These are phyloP conservation scores for Trypanosoma conorhini DNA, from an alignment of 208 protist genomes.

Conservation along the genomic window DNA sequence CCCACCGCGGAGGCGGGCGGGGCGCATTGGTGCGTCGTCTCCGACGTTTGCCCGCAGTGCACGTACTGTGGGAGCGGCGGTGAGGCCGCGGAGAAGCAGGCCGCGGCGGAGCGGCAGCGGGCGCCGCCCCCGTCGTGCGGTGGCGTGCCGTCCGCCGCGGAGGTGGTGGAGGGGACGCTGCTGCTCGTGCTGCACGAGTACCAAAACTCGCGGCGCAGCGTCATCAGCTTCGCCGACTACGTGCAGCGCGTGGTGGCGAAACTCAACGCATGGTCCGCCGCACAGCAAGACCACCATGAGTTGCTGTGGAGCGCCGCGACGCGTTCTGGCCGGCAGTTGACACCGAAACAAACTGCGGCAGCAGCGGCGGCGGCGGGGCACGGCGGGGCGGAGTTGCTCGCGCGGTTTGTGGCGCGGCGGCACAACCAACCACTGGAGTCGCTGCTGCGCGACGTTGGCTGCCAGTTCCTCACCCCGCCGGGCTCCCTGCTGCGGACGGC, in stretches of 20 bases:
- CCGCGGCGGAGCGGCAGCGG: background rate
- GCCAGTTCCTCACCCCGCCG: slow-evolving; percentile 55
- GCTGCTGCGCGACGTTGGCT: slow-evolving; percentile 61
- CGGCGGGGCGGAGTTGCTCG: slow-evolving; percentile 21
- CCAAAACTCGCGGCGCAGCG: slow-evolving; percentile 41
- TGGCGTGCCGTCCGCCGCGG: background rate
- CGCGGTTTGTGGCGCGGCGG: slow-evolving; percentile 27
- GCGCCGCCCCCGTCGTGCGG: background rate
- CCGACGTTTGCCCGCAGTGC: slow-evolving; percentile 28
- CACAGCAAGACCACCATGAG: background rate
- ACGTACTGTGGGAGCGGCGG: slow-evolving; percentile 27
- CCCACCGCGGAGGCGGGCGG: slow-evolving; percentile 15
- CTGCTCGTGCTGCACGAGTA: slow-evolving; percentile 71
- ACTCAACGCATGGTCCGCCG: slow-evolving; percentile 29
- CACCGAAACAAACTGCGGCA: background rate
- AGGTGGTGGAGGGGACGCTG: slow-evolving; percentile 43
- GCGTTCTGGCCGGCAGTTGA: background rate
- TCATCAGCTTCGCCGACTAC: slow-evolving; percentile 61
- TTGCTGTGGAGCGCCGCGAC: background rate
- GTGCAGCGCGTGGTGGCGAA: slow-evolving; percentile 67
- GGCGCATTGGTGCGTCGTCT: slow-evolving; percentile 63
- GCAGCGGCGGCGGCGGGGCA: slow-evolving; percentile 19
- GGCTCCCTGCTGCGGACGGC: slow-evolving; percentile 14
- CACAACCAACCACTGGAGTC: slow-evolving; percentile 30
- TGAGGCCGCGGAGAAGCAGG: background rate